phyloP scores from a whole-genome alignment of 305 asterid species.

The Fraxinus baroniana region DNA sequence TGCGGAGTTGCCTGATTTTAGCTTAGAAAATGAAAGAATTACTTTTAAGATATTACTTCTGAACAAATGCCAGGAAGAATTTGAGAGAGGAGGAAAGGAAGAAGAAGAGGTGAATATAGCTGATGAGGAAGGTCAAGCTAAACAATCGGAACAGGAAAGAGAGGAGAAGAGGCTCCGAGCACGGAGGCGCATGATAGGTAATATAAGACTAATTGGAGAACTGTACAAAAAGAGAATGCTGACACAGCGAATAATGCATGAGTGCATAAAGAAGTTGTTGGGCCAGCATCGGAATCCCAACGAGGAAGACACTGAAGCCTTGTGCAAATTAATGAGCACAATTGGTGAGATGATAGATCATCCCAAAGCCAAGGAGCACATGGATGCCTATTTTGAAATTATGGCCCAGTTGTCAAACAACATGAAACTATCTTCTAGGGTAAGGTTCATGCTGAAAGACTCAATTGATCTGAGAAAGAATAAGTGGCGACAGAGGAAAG shows the following conservation, averaged over 20 bases:
- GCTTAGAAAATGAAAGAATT: too few relatives aligned
- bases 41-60: constrained; percentile 65
- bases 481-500: constrained; percentile 44
- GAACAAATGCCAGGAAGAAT: constrained; percentile 79
- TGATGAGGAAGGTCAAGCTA: constrained; percentile 61
- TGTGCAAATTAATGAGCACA: constrained; percentile 83
- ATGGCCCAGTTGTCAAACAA: constrained; percentile 54
- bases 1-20: too few relatives aligned
- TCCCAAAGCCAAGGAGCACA: constrained; percentile 56
- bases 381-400: constrained; percentile 62
- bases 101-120: constrained; percentile 61
- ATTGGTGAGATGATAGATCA: constrained; percentile 81
- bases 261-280: constrained; percentile 68
- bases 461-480: constrained; percentile 42
- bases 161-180: constrained; percentile 55
- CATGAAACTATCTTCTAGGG: constrained; percentile 57
- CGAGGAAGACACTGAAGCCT: constrained; percentile 74
- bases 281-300: constrained; percentile 66
- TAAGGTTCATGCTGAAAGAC: constrained; percentile 76
- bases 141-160: constrained; percentile 57
- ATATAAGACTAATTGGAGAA: constrained; percentile 79
- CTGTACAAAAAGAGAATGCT: constrained; percentile 76
- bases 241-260: constrained; percentile 77
- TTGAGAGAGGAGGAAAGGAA: constrained; percentile 79
- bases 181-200: constrained; percentile 76